phyloP scores from a whole-genome alignment of 2,329 filamentous ascomycete species.

The Sphaerulina musiva region DNA sequence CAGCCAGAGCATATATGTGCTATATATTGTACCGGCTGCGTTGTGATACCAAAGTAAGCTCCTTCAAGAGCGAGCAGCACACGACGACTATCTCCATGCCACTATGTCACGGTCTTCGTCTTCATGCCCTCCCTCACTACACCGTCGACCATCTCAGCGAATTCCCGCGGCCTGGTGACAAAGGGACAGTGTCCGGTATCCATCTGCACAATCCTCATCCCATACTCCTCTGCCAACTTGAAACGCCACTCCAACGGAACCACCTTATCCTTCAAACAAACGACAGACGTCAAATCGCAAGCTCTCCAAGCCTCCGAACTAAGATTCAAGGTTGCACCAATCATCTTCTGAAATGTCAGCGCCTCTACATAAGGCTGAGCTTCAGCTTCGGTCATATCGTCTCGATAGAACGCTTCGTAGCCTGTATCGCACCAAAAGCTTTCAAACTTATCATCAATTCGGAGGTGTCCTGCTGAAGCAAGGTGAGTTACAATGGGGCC shows the following conservation, averaged over 20 bases:
- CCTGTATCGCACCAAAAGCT: background rate
- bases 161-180: constrained; percentile 8
- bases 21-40: no score
- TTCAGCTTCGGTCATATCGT: constrained; percentile 12
- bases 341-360: constrained; percentile 4
- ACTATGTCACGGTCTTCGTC: background rate
- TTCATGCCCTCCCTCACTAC: constrained; percentile 2
- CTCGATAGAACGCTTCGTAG: constrained; percentile 6
- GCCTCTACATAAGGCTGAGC: constrained; percentile 10
- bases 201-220: constrained; percentile 9
- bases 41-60: no score
- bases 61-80: no score
- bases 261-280: constrained; percentile 6
- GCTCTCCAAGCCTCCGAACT: background rate
- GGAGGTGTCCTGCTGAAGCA: background rate
- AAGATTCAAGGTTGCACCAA: background rate
- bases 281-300: constrained; percentile 3
- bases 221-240: constrained; percentile 6
- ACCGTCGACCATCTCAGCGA: constrained; percentile 6
- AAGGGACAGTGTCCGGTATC: constrained; percentile 11
- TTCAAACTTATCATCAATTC: background rate
- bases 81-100: no score
- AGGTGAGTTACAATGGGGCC: background rate
- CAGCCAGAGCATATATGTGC: no score
- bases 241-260: constrained; percentile 5